A percentile compares a stretch with the other conserved stretches of the same genome.
Conservation (phyloP, 164 flowering plant genomes). For the Chimonanthus praecox region DNA sequence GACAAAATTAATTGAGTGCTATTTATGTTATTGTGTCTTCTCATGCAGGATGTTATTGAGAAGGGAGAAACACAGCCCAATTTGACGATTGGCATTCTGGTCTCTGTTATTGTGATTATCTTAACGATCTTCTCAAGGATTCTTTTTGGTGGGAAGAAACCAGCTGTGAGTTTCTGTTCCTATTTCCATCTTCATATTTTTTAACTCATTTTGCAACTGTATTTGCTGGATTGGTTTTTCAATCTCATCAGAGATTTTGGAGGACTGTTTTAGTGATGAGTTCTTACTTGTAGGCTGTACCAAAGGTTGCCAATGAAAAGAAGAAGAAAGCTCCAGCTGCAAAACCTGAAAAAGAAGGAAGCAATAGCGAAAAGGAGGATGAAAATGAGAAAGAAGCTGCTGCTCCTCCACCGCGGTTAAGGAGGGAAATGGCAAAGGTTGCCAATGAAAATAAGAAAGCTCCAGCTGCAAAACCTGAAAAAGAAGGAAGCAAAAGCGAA, state of each 20-base stretch:
- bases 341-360: conserved; percentile 27
- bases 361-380: conserved; percentile 36
- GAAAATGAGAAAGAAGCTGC: conserved; percentile 37
- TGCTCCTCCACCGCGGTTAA: conserved; percentile 40
- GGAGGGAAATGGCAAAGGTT: conserved; percentile 41
- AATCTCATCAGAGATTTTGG: not conserved
- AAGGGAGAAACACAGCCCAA: conserved; percentile 85
- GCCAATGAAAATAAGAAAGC: conserved; percentile 11
- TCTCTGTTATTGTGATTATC: conserved; percentile 44
- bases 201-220: not conserved
- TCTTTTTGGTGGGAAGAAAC: conserved; percentile 83
- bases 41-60: conserved; percentile 69
- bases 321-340: conserved; percentile 9
- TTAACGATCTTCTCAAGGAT: conserved; percentile 45
- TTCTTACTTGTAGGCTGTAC: conserved; percentile 18
- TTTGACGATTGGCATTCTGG: conserved; percentile 61
- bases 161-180: conserved; percentile 25
- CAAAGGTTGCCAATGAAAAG: conserved; percentile 14
- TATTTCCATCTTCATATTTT: not conserved
- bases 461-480: conserved; percentile 19
- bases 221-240: not conserved
- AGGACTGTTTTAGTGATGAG: not conserved
- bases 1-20: not conserved
- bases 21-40: not conserved
- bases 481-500: conserved; percentile 29